Evolutionary conservation across 2,329 filamentous ascomycete species (phyloP).

Genomic region (Arthrobotrys iridis): DNA sequence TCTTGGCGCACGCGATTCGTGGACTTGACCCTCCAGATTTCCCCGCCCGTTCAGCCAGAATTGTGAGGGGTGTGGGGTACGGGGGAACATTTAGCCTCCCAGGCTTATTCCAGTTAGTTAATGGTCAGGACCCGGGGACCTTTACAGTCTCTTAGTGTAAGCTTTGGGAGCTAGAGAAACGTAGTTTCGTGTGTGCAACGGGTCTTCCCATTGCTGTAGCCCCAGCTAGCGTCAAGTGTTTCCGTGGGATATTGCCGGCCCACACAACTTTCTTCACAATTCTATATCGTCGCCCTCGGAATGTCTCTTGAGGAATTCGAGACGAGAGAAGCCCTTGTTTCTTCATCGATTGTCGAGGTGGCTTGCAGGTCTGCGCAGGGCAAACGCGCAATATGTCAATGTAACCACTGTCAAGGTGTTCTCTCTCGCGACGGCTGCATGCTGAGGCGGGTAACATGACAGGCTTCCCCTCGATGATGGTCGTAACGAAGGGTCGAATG

Average conservation of each 20-base stretch:
- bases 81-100: slow-evolving; percentile 36
- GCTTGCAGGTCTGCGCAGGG: slow-evolving; percentile 15
- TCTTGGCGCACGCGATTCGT: slow-evolving; percentile 49
- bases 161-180: neutral
- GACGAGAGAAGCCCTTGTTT: neutral
- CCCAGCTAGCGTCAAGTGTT: neutral
- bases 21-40: slow-evolving; percentile 45
- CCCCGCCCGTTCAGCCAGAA: slow-evolving; percentile 36
- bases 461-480: neutral
- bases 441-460: neutral
- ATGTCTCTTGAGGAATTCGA: slow-evolving; percentile 10
- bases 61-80: slow-evolving; percentile 47
- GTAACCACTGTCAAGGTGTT: neutral
- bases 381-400: neutral
- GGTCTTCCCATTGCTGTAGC: neutral
- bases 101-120: slow-evolving; percentile 6
- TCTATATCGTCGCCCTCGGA: neutral
- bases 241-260: slow-evolving; percentile 28
- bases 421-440: neutral
- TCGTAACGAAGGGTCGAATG: slow-evolving; percentile 30
- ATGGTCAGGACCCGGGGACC: neutral
- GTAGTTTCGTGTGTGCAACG: neutral
- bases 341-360: slow-evolving; percentile 6
- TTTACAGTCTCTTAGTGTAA: neutral
- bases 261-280: neutral